Evolutionary conservation across 2,329 filamentous ascomycete genomes (phyloP).

Genomic region (Colletotrichum tanaceti): DNA sequence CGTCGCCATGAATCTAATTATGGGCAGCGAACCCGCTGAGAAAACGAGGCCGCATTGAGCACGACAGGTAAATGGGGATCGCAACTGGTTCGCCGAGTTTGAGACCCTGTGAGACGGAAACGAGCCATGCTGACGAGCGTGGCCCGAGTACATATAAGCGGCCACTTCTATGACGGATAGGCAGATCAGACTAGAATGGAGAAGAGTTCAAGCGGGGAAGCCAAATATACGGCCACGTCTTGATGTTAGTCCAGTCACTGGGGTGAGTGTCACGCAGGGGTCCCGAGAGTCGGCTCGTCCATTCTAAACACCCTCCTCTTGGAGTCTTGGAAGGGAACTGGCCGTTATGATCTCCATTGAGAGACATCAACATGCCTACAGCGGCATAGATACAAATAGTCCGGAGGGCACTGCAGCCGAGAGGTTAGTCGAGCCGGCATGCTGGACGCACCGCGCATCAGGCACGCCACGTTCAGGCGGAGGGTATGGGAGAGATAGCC

Average conservation of each 20-base stretch:
- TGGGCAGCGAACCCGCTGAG: too few species aligned
- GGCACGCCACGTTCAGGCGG: background rate
- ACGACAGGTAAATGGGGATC: too few species aligned
- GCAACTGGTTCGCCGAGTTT: background rate
- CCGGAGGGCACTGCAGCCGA: conserved; percentile 1
- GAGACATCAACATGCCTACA: background rate
- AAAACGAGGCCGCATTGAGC: too few species aligned
- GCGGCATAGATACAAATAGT: background rate
- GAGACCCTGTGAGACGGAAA: background rate
- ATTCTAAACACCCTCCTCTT: too few species aligned
- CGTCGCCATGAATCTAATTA: too few species aligned
- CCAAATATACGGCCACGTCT: background rate
- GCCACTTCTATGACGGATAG: too few species aligned
- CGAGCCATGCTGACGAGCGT: background rate
- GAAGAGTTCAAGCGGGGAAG: too few species aligned
- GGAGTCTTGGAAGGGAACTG: too few species aligned
- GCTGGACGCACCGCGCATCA: background rate
- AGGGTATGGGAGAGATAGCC: background rate
- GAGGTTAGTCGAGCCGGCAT: background rate
- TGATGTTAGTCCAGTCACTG: background rate
- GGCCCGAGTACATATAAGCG: background rate
- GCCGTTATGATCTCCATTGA: too few species aligned
- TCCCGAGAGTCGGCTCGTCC: too few species aligned
- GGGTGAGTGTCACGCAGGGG: background rate
- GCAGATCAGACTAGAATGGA: too few species aligned